Conservation (phyloP, 371 early-diverging fungal genomes). For the Fennellomyces sp. region DNA sequence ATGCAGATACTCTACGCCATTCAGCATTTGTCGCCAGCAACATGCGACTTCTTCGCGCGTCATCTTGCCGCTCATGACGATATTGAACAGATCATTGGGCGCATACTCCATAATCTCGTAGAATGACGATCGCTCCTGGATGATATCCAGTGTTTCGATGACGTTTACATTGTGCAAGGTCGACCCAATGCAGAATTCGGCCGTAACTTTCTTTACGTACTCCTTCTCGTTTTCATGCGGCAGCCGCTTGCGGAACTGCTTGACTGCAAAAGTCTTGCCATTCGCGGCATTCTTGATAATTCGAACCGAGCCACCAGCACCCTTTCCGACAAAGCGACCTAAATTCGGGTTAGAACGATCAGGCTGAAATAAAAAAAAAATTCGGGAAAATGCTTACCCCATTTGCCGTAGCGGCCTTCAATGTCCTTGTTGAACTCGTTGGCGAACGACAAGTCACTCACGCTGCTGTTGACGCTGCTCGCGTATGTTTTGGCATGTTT, state of each 20-base stretch:
- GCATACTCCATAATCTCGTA: constrained; percentile 85
- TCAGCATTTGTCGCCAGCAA: constrained; percentile 72
- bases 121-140: constrained; percentile 61
- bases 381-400: too few relatives aligned
- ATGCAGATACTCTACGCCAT: constrained; percentile 75
- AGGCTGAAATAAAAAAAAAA: background rate
- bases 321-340: constrained; percentile 54
- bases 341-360: background rate
- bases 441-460: constrained; percentile 20
- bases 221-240: constrained; percentile 69
- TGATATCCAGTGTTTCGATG: constrained; percentile 82
- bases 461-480: background rate
- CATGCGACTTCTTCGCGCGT: constrained; percentile 59
- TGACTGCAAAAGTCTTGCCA: constrained; percentile 71
- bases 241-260: constrained; percentile 75
- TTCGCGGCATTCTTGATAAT: constrained; percentile 52
- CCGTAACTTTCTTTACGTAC: constrained; percentile 80
- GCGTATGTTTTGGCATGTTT: background rate
- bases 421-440: constrained; percentile 31
- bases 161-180: constrained; percentile 81
- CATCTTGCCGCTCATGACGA: constrained; percentile 69
- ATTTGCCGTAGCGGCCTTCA: constrained; percentile 27
- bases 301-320: constrained; percentile 70
- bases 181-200: constrained; percentile 83
- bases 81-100: constrained; percentile 72